Evolutionary conservation across 2,329 filamentous ascomycete species (phyloP), one percentile per base, ranked within the genome.

Genomic region (Exophiala aquamarina): DNA sequence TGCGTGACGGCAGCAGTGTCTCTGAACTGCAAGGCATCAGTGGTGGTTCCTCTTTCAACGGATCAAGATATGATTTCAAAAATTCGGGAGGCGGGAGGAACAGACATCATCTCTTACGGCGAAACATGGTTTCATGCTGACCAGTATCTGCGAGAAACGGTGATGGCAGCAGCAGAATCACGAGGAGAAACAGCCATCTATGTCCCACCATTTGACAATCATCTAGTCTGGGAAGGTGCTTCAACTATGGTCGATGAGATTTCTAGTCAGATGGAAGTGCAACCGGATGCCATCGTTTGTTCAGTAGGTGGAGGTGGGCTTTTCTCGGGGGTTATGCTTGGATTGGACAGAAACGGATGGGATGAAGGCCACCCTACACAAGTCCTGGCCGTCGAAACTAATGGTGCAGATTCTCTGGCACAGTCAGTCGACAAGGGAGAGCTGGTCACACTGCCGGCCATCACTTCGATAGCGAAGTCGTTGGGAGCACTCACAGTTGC

Each of bases 301-400:
- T 85, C 77, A 49, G 87, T 91, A 29, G 89, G 89, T 5, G 89
- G 89, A 8, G 89, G 89, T 13, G 89, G 89, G 0, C 69, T 94
- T 17, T 76, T 95, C 42, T 87, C 84, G 60, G 89, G 89, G 3
- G 70, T 95, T 46, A 80, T 87, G 67, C 74, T 83, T 62, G 87
- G 86, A 8, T 71, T 91, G 18, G 77, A 50, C 54, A 54, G 53
- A 4, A 36, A 64, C 5, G 58, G 58, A 15, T 26, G 23, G 23
- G 11, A 26, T 11, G 63, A 64, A 54, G 38, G 44, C 10, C 40
- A 56, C 21, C 44, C 38, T 33, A 43, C 72, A 15, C 70, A 74
- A 15, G 77, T 94, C 8, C 64, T 94, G 10, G 87, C 86, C 2
- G 75, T 90, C 35, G 89, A 94, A 70, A 94, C 89, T 0, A 62